Percentiles rank a stretch among this genome's conserved stretches.
These are phyloP conservation scores for Physocladia obscura DNA, from an alignment of 192 early-diverging fungal genomes.

Conservation along the genomic window DNA sequence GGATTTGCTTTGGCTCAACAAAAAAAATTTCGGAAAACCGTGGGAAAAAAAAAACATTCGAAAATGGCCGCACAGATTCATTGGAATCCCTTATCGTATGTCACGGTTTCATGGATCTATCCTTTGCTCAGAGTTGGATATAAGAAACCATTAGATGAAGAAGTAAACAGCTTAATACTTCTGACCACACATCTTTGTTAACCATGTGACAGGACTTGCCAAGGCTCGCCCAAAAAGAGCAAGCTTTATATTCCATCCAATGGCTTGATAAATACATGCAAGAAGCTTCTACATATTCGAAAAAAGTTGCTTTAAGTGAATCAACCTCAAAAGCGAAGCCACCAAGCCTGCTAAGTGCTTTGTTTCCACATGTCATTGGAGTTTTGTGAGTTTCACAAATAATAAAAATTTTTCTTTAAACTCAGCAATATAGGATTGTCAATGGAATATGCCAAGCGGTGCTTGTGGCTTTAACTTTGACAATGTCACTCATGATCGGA, in stretches of 20 bases:
- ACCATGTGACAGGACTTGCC: background rate
- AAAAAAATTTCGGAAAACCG: too few relatives aligned
- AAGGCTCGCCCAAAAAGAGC: background rate
- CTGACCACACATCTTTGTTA: background rate
- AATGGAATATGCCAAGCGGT: background rate
- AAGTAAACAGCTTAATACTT: background rate
- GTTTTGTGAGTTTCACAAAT: background rate
- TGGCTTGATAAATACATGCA: background rate
- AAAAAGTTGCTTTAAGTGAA: background rate
- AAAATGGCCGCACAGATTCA: too few relatives aligned
- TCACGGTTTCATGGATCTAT: conserved; percentile 4
- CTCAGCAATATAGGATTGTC: background rate
- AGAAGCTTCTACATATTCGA: background rate
- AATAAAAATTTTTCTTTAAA: background rate
- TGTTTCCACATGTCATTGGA: background rate
- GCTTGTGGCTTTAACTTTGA: background rate
- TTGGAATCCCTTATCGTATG: background rate
- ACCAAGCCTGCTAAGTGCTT: background rate
- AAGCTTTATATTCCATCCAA: background rate
- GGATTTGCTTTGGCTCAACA: too few relatives aligned
- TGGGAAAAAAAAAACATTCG: too few relatives aligned
- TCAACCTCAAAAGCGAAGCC: background rate
- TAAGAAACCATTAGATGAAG: conserved; percentile 4
- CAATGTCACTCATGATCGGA: background rate
- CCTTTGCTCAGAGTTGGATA: background rate